phyloP scores from a whole-genome alignment of 2,329 filamentous ascomycete genomes.

The Ramichloridium luteum region DNA sequence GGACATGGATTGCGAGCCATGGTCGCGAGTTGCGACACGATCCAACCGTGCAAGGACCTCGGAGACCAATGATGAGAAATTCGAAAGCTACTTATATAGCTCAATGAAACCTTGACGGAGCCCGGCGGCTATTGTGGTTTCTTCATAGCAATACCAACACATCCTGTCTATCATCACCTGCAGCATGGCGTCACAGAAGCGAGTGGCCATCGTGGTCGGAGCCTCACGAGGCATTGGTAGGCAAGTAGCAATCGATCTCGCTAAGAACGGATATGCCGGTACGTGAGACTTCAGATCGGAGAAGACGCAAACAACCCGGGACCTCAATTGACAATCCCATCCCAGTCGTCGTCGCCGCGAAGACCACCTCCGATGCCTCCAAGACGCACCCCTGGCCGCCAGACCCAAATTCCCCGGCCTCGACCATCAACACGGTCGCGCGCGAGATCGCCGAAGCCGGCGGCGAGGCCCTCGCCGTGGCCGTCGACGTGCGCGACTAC shows the following conservation, averaged over 20 bases:
- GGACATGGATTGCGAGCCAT: too few relatives aligned
- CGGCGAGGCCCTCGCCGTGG: slow-evolving; percentile 51
- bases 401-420: slow-evolving; percentile 59
- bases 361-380: slow-evolving; percentile 54
- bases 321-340: slow-evolving; percentile 1
- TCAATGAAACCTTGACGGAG: too few relatives aligned
- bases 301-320: too few relatives aligned
- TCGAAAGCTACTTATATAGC: too few relatives aligned
- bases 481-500: slow-evolving; percentile 58
- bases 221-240: slow-evolving; percentile 57
- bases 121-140: too few relatives aligned
- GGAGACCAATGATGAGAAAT: too few relatives aligned
- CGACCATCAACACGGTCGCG: slow-evolving; percentile 69
- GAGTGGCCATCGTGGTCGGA: slow-evolving; percentile 22
- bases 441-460: slow-evolving; percentile 58
- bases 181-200: slow-evolving; percentile 3
- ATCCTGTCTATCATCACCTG: neutral
- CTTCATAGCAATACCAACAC: too few relatives aligned
- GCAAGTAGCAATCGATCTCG: slow-evolving; percentile 67
- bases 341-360: slow-evolving; percentile 64
- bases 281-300: slow-evolving; percentile 14
- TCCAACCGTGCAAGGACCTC: too few relatives aligned
- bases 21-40: too few relatives aligned
- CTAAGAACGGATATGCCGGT: slow-evolving; percentile 59
- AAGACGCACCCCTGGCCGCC: slow-evolving; percentile 53